A percentile compares a stretch with the other conserved stretches of the same genome.
Conservation (phyloP, 257 asterid species). For the Solanum corneliomulleri region DNA sequence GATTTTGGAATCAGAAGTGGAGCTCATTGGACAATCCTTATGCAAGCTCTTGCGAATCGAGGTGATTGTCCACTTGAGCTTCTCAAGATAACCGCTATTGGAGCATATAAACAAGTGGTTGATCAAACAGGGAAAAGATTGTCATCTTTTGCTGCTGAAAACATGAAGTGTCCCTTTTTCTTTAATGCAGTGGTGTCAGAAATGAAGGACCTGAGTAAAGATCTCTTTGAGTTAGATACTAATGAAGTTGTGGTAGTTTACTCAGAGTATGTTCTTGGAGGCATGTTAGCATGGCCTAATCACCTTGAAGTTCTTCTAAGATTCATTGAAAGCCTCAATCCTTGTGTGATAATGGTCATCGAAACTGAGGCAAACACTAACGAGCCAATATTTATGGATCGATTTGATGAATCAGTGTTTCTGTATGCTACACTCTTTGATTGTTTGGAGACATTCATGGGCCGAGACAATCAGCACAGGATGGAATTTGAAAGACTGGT, state of each 20-base stretch:
- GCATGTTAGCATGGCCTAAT: constrained; percentile 8
- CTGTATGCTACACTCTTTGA: constrained; percentile 13
- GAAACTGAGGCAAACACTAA: constrained; percentile 19
- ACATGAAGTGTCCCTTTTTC: constrained; percentile 9
- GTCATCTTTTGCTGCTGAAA: constrained; percentile 14
- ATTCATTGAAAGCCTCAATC: constrained; percentile 15
- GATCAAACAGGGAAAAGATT: constrained; percentile 21
- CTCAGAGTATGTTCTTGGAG: neutral
- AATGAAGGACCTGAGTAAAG: constrained; percentile 9
- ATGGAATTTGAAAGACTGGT: constrained; percentile 11
- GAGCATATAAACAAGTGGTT: constrained; percentile 2
- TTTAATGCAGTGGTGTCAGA: constrained; percentile 12
- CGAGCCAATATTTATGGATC: neutral
- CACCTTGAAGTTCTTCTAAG: constrained; percentile 9
- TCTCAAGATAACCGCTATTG: constrained; percentile 9
- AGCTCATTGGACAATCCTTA: constrained; percentile 23
- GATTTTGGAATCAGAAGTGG: constrained; percentile 25
- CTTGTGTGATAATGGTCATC: constrained; percentile 11
- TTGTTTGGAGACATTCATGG: constrained; percentile 15
- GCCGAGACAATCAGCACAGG: neutral
- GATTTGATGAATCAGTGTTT: constrained; percentile 1
- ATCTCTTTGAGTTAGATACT: constrained; percentile 10
- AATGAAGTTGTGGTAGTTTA: constrained; percentile 19
- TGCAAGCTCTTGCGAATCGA: constrained; percentile 23
- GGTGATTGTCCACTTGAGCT: constrained; percentile 2